These are phyloP conservation scores for Colletotrichum liriopes DNA, from an alignment of 2,329 filamentous ascomycete genomes.

Conservation along the genomic window DNA sequence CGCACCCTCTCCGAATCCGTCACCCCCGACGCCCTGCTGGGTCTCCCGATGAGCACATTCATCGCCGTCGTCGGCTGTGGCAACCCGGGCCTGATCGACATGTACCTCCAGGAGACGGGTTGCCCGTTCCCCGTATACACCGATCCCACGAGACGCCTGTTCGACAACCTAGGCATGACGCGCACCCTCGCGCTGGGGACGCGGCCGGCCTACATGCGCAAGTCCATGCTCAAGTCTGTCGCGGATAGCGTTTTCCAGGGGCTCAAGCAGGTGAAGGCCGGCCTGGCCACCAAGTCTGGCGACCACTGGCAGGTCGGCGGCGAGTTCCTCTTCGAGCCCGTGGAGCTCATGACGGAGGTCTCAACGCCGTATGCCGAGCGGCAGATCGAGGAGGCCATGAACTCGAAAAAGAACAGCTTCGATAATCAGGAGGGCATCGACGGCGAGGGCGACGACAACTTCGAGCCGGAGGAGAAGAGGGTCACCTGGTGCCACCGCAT, in stretches of 20 bases:
- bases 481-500: constrained; percentile 88
- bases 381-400: constrained; percentile 45
- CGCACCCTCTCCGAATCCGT: constrained; percentile 73
- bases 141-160: constrained; percentile 79
- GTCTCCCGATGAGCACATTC: constrained; percentile 70
- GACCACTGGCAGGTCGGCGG: constrained; percentile 80
- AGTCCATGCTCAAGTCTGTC: constrained; percentile 66
- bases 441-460: constrained; percentile 46
- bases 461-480: constrained; percentile 66
- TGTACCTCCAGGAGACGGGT: constrained; percentile 74
- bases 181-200: constrained; percentile 73
- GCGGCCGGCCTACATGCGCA: constrained; percentile 76
- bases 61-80: constrained; percentile 83
- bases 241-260: constrained; percentile 71
- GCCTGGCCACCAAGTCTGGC: constrained; percentile 75
- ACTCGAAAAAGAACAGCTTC: constrained; percentile 24
- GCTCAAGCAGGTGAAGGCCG: constrained; percentile 70
- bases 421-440: constrained; percentile 37
- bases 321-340: constrained; percentile 82
- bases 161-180: constrained; percentile 78
- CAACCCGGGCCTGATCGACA: constrained; percentile 75
- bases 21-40: constrained; percentile 64
- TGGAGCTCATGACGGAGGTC: constrained; percentile 61
- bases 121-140: constrained; percentile 83
- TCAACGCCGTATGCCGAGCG: constrained; percentile 59